Evolutionary conservation across 2,329 filamentous ascomycete species (phyloP).

Genomic region (Neodidymelliopsis sp.): DNA sequence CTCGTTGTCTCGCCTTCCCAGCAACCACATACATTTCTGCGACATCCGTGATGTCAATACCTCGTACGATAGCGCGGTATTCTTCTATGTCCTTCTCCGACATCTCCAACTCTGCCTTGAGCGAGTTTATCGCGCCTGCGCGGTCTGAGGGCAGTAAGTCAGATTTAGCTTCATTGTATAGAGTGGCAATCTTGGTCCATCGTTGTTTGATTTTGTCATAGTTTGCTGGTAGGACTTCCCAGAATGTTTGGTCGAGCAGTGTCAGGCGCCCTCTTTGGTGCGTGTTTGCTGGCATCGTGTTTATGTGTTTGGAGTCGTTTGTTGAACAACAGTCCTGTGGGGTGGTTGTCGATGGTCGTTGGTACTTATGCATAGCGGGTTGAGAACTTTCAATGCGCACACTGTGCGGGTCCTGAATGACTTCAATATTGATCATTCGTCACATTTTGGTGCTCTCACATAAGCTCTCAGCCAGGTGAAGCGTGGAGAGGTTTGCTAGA

Average conservation of each 20-base stretch:
- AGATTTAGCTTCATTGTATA: neutral
- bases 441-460: no score
- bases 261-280: constrained; percentile 1
- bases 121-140: constrained; percentile 13
- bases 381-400: neutral
- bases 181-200: constrained; percentile 3
- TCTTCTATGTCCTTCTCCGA: constrained; percentile 16
- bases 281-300: neutral
- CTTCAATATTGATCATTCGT: no score
- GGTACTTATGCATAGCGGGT: neutral
- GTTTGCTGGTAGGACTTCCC: constrained; percentile 5
- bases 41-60: constrained; percentile 20
- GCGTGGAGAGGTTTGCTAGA: neutral
- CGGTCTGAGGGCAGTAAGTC: constrained; percentile 5
- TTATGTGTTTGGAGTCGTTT: neutral
- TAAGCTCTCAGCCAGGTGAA: no score
- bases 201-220: constrained; percentile 9
- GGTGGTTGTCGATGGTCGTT: neutral
- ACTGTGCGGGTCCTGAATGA: no score
- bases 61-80: constrained; percentile 12
- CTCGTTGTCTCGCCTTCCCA: constrained; percentile 12
- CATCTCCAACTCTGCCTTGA: constrained; percentile 25
- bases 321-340: neutral
- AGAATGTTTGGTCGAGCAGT: constrained; percentile 9
- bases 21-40: constrained; percentile 23